Conservation (phyloP, 129 eudicot genomes). For the Heracleum sosnowskyi region DNA sequence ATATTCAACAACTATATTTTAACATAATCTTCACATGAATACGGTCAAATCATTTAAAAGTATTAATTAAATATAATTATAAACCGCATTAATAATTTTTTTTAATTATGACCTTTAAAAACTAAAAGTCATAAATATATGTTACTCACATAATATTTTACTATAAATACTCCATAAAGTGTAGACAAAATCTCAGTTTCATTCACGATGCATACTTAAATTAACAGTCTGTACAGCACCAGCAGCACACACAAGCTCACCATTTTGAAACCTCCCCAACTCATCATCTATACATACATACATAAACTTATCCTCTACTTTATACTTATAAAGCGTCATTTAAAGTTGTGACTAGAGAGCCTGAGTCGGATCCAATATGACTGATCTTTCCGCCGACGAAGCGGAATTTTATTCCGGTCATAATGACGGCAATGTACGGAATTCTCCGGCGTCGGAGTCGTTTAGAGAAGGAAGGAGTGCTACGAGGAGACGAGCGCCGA, state of each 20-base stretch:
- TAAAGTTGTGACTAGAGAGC: background rate
- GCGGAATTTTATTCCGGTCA: background rate
- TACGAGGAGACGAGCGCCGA: slow-evolving; percentile 4
- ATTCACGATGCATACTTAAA: background rate
- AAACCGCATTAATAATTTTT: no score
- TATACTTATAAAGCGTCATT: background rate
- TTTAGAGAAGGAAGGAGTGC: slow-evolving; percentile 4
- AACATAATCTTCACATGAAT: no score
- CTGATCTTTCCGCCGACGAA: background rate
- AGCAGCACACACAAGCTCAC: background rate
- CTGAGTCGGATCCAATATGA: background rate
- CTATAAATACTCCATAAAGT: background rate
- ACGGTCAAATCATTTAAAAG: no score
- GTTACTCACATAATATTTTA: background rate
- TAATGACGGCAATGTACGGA: background rate
- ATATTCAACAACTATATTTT: no score
- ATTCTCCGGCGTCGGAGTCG: background rate
- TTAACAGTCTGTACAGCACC: slow-evolving; percentile 6
- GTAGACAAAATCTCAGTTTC: background rate
- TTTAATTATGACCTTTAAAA: no score
- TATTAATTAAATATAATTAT: no score
- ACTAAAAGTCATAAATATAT: background rate
- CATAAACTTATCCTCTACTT: background rate
- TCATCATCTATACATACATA: background rate
- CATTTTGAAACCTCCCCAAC: background rate